Percentiles rank a stretch among this genome's conserved stretches.
These are phyloP conservation scores for Mucor racemosus DNA, from an alignment of 371 early-diverging fungal genomes.

Conservation along the genomic window DNA sequence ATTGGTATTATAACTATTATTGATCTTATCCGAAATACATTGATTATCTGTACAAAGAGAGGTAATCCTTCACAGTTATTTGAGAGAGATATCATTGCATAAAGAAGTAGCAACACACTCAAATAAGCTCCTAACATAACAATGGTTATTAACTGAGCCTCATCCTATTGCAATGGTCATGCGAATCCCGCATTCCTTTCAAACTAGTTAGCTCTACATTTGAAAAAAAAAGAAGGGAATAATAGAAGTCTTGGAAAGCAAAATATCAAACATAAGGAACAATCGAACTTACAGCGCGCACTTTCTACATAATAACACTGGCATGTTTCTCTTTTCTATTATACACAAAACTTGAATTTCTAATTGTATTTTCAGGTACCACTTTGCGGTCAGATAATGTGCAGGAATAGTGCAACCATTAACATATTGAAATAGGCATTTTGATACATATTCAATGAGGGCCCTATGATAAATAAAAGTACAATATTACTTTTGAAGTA, in stretches of 20 bases:
- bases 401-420: neutral
- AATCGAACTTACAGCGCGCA: neutral
- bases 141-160: neutral
- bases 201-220: neutral
- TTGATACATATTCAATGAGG: neutral
- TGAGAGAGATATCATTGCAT: neutral
- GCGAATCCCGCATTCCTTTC: too few relatives aligned
- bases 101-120: neutral
- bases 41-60: neutral
- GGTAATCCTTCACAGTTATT: neutral
- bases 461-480: neutral
- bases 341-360: neutral
- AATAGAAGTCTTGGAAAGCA: neutral
- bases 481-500: neutral
- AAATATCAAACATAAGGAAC: neutral
- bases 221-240: neutral
- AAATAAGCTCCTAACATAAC: neutral
- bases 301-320: neutral
- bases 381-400: neutral
- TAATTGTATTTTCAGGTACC: neutral
- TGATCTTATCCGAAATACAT: too few relatives aligned
- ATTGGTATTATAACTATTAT: too few relatives aligned
- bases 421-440: neutral
- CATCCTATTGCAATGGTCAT: neutral
- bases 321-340: neutral